These are phyloP conservation scores for Trichopus zeylanicus DNA, from an alignment of 116 monocot species.

Conservation along the genomic window DNA sequence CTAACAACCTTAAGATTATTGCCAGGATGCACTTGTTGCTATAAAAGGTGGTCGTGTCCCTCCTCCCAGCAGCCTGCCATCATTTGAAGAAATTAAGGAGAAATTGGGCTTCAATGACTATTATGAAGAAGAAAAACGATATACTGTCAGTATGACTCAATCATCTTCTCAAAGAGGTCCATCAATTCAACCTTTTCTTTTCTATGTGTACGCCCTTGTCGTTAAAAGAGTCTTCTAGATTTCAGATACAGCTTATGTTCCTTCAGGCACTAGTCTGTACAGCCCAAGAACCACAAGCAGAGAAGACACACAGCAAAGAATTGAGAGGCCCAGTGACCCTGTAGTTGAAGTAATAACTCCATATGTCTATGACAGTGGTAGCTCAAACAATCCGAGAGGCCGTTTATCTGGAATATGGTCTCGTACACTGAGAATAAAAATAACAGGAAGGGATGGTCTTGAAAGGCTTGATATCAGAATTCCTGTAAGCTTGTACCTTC, in stretches of 20 bases:
- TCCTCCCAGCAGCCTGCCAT: slow-evolving; percentile 71
- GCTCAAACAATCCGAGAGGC: slow-evolving; percentile 30
- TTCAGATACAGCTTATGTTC: slow-evolving; percentile 29
- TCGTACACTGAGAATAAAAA: slow-evolving; percentile 67
- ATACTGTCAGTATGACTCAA: slow-evolving; percentile 22
- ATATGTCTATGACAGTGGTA: slow-evolving; percentile 25
- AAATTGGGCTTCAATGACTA: slow-evolving; percentile 80
- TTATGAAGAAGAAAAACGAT: slow-evolving; percentile 83
- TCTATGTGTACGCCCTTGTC: too few species aligned
- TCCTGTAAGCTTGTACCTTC: slow-evolving; percentile 54
- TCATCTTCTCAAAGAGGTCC: slow-evolving; percentile 28
- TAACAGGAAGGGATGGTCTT: slow-evolving; percentile 71
- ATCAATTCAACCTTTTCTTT: not conserved
- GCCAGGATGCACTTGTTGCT: slow-evolving; percentile 83
- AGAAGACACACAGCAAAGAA: slow-evolving; percentile 14
- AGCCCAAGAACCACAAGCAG: slow-evolving; percentile 4
- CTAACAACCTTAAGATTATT: not conserved
- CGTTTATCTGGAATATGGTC: slow-evolving; percentile 59
- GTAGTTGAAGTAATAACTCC: slow-evolving; percentile 72
- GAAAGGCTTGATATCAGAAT: slow-evolving; percentile 76
- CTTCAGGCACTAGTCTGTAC: slow-evolving; percentile 13
- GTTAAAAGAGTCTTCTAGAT: not conserved
- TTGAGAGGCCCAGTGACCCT: slow-evolving; percentile 30
- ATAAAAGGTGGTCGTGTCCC: slow-evolving; percentile 86
- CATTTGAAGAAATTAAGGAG: slow-evolving; percentile 90